Base-by-base conservation (phyloP, 2,329 filamentous ascomycete genomes). In the Diaporthe sp. region DNA sequence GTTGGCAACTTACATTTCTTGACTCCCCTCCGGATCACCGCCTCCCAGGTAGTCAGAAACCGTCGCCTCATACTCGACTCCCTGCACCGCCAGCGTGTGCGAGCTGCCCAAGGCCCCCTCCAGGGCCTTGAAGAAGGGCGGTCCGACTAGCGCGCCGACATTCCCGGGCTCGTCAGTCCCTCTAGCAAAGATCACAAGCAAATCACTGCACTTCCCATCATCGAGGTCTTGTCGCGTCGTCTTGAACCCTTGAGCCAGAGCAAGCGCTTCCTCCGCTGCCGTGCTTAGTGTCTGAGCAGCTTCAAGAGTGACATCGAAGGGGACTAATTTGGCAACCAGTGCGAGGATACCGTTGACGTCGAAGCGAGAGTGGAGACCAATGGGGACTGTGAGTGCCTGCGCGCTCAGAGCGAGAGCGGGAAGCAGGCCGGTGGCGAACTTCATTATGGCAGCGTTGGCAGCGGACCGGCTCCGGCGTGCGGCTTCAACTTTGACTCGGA, bases 91-190 rank as follows among this genome's bases (percentile, higher is more conserved):
- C 8, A 80, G 42, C 17, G 71, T 76, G 8, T 72, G 49, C 3
- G 73, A 76, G 15, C 74, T 72, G 28, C 67, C 76, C 61, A 80
- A 49, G 8, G 73, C 65, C 12, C 51, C 55, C 49, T 74, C 31
- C 15, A 82, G 58, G 2, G 80, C 80, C 22, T 76, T 46, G 58
- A 79, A 76, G 37, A 82, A 78, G 6, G 77, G 76, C 3, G 81
- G 80, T 2, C 81, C 81, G 13, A 79, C 78, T 3, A 82, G 49
- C 19, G 73, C 68, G 3, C 81, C 80, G 12, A 82, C 73, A 60
- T 81, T 82, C 17, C 80, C 80, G 0, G 74, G 65, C 55, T 82
- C 80, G 15, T 73, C 77, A 2, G 81, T 82, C 10, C 81, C 81
- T 25, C 81, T 77, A 31, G 80, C 80, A 51, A 80, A 82, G 51